These are phyloP conservation scores for Lathyrus oleraceus DNA, from an alignment of 306 rosid species.

Conservation along the genomic window DNA sequence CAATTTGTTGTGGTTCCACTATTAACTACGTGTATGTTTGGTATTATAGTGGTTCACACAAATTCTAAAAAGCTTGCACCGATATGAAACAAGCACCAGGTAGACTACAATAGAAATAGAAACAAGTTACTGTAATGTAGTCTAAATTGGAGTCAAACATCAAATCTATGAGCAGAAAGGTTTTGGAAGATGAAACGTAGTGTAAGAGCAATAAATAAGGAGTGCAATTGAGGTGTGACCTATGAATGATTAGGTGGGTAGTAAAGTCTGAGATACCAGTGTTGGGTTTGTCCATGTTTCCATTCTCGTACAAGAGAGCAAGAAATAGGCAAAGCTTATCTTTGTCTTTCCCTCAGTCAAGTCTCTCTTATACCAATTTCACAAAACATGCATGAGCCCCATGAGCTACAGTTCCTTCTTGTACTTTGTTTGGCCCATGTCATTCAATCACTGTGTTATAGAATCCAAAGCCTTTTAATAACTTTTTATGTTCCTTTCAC, in stretches of 20 bases:
- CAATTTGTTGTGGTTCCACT: no score
- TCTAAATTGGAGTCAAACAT: slow-evolving; percentile 29
- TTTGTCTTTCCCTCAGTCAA: slow-evolving; percentile 38
- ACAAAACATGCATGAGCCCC: slow-evolving; percentile 33
- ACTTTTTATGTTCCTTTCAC: no score
- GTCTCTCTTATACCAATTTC: slow-evolving; percentile 28
- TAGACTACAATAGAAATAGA: no score
- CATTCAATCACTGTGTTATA: slow-evolving; percentile 35
- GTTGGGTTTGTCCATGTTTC: slow-evolving; percentile 36
- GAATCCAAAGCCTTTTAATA: slow-evolving; percentile 39
- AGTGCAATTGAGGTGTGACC: slow-evolving; percentile 29
- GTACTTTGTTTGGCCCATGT: slow-evolving; percentile 38
- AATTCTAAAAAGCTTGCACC: no score
- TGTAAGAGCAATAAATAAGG: neutral
- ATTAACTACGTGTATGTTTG: no score
- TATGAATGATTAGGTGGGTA: slow-evolving; percentile 41
- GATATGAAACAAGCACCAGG: no score
- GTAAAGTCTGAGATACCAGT: slow-evolving; percentile 35
- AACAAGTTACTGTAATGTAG: neutral
- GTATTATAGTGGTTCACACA: no score
- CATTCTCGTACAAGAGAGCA: slow-evolving; percentile 38
- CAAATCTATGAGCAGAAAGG: slow-evolving; percentile 28
- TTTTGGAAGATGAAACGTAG: neutral
- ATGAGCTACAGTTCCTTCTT: slow-evolving; percentile 20
- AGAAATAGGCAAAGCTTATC: slow-evolving; percentile 28